Base-by-base conservation (phyloP, 306 rosid genomes). In the Lathyrus sativus region DNA sequence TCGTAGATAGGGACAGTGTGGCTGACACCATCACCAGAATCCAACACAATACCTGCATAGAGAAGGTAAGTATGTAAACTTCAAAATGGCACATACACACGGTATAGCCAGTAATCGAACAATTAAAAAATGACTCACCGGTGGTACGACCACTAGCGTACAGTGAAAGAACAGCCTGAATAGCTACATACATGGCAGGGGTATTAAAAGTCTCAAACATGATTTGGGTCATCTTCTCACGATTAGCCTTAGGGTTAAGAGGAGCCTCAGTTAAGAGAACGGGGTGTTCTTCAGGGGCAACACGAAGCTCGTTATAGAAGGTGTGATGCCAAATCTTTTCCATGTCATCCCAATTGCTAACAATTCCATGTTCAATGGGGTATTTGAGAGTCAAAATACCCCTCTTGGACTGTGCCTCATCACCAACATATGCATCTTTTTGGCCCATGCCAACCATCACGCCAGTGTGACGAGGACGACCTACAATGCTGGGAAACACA, bases 371-470 rank as follows among this genome's bases (percentile, higher is more conserved):
- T 84, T 93, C 99, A 73, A 93, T 93, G 5, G 99, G 99, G 55
- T 93, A 93, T 64, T 93, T 93, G 46, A 93, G 83, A 58, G 99
- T 93, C 76, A 93, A 74, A 70, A 93, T 93, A 85, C 99, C 99
- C 1, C 99, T 74, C 85, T 93, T 93, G 56, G 99, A 93, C 49
- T 93, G 99, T 65, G 99, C 99, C 82, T 93, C 99, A 41, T 93
- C 98, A 74, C 98, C 98, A 74, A 92, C 96, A 85, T 92, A 92
- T 71, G 98, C 98, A 83, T 93, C 99, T 67, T 93, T 93, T 80
- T 93, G 99, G 64, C 99, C 99, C 99, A 93, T 93, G 54, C 99
- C 99, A 72, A 93, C 99, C 99, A 93, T 93, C 81, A 93, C 99
- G 62, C 99, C 99, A 24, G 99, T 93, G 83, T 93, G 99, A 70